These are phyloP conservation scores for Gaeumannomyces sp. DNA, from an alignment of 2,329 filamentous ascomycete genomes.

Conservation along the genomic window DNA sequence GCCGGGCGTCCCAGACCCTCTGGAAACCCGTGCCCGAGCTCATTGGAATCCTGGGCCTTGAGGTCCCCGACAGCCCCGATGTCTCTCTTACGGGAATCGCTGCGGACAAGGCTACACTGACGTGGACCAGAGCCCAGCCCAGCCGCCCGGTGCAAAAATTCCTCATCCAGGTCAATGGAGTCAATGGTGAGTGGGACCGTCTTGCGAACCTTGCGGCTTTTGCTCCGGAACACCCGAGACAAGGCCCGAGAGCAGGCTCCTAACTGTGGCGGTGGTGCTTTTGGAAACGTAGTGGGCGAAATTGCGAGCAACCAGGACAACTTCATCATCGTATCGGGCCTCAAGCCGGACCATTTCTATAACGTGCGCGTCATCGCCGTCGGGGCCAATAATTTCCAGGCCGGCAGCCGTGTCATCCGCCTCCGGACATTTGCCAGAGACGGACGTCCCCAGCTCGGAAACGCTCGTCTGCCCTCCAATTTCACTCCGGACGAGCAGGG, in stretches of 20 bases:
- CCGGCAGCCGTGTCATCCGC: slow-evolving; percentile 77
- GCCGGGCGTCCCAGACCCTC: slow-evolving; percentile 81
- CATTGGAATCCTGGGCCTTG: slow-evolving; percentile 84
- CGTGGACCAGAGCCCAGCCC: slow-evolving; percentile 72
- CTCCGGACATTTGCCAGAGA: slow-evolving; percentile 68
- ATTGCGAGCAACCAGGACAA: slow-evolving; percentile 70
- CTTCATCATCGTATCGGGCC: slow-evolving; percentile 83
- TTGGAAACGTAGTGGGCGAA: slow-evolving; percentile 62
- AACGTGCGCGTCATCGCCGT: slow-evolving; percentile 90
- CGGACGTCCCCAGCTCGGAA: slow-evolving; percentile 54
- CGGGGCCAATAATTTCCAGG: slow-evolving; percentile 86
- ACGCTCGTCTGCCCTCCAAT: slow-evolving; percentile 49
- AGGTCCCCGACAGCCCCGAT: slow-evolving; percentile 84
- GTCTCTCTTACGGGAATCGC: slow-evolving; percentile 88
- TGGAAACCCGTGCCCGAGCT: slow-evolving; percentile 87
- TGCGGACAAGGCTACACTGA: slow-evolving; percentile 78
- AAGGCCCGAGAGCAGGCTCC: background rate
- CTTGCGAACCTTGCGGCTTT: background rate
- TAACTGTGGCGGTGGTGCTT: background rate
- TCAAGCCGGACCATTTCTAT: slow-evolving; percentile 84
- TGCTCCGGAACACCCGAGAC: background rate
- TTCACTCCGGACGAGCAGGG: slow-evolving; percentile 46
- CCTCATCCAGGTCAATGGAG: slow-evolving; percentile 87
- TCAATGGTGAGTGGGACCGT: slow-evolving; percentile 60
- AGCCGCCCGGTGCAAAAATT: slow-evolving; percentile 74